These are phyloP conservation scores for Hypseocharis bilobata DNA, from an alignment of 441 rosid species.

Conservation along the genomic window DNA sequence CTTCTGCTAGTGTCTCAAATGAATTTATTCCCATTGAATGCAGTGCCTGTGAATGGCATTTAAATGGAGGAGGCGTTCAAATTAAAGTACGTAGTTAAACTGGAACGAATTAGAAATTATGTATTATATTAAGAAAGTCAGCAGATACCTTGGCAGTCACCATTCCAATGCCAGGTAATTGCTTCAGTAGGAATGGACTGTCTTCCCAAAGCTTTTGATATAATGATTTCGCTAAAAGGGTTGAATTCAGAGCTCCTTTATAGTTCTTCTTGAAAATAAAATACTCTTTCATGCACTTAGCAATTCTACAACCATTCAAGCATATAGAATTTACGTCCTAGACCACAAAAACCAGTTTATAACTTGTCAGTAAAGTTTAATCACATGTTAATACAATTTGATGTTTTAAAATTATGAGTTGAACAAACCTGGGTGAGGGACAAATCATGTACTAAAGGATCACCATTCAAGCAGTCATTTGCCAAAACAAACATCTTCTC, in stretches of 20 bases:
- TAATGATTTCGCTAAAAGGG: conserved; percentile 74
- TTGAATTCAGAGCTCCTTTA: conserved; percentile 63
- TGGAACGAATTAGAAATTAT: neutral
- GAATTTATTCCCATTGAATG: conserved; percentile 79
- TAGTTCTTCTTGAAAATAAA: conserved; percentile 72
- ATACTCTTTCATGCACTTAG: conserved; percentile 92
- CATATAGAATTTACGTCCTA: conserved; percentile 83
- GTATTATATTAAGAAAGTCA: neutral
- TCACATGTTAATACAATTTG: conserved; percentile 16
- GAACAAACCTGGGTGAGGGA: conserved; percentile 73
- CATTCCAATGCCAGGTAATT: conserved; percentile 94
- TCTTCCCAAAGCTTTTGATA: conserved; percentile 95
- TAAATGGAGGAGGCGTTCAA: conserved; percentile 2
- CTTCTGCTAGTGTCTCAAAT: conserved; percentile 73
- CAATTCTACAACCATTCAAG: conserved; percentile 72
- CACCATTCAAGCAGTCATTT: conserved; percentile 91
- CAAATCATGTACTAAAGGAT: conserved; percentile 78
- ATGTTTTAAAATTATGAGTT: conserved; percentile 2
- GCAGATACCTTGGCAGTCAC: conserved; percentile 87
- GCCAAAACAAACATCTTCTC: conserved; percentile 84
- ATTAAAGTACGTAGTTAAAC: neutral
- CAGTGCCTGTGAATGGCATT: conserved; percentile 51
- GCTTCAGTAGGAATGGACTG: conserved; percentile 82
- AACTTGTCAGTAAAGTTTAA: conserved; percentile 21
- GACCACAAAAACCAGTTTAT: conserved; percentile 22